Evolutionary conservation across 2,329 filamentous ascomycete genomes (phyloP).

Genomic region (Clarireedia sp.): DNA sequence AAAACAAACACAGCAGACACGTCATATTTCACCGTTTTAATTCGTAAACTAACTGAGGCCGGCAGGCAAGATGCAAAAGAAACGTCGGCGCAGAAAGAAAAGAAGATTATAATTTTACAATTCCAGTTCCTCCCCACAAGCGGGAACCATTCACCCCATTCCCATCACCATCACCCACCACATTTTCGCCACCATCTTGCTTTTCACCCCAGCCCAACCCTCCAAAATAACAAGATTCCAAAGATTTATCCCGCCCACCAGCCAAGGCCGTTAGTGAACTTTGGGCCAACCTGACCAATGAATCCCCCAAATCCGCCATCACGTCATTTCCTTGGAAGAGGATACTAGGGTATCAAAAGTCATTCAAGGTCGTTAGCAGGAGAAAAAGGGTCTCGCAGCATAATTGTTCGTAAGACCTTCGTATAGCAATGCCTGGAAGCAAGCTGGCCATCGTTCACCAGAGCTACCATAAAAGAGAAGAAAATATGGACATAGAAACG

Average conservation of each 20-base stretch:
- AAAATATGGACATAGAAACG: slow-evolving; percentile 9
- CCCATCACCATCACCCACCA: background rate
- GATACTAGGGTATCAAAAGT: background rate
- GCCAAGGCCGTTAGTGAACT: slow-evolving; percentile 19
- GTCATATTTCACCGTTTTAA: background rate
- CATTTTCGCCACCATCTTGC: background rate
- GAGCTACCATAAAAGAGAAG: slow-evolving; percentile 1
- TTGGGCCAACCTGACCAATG: background rate
- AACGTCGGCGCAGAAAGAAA: slow-evolving; percentile 3
- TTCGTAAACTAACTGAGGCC: slow-evolving; percentile 18
- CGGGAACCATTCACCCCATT: background rate
- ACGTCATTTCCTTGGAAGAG: background rate
- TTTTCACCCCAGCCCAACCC: background rate
- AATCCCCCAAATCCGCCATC: slow-evolving; percentile 7
- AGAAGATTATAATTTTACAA: slow-evolving; percentile 30
- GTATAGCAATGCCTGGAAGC: slow-evolving; percentile 3
- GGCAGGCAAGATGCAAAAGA: slow-evolving; percentile 23
- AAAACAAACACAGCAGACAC: no score
- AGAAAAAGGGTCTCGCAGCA: background rate
- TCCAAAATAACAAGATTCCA: background rate
- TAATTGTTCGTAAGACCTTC: slow-evolving; percentile 9
- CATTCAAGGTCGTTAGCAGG: background rate
- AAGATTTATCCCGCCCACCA: slow-evolving; percentile 15
- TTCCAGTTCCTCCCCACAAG: slow-evolving; percentile 16
- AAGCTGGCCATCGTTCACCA: slow-evolving; percentile 8